These are phyloP conservation scores for Lactarius indigo DNA, from an alignment of 768 basidiomycete genomes.

Conservation along the genomic window DNA sequence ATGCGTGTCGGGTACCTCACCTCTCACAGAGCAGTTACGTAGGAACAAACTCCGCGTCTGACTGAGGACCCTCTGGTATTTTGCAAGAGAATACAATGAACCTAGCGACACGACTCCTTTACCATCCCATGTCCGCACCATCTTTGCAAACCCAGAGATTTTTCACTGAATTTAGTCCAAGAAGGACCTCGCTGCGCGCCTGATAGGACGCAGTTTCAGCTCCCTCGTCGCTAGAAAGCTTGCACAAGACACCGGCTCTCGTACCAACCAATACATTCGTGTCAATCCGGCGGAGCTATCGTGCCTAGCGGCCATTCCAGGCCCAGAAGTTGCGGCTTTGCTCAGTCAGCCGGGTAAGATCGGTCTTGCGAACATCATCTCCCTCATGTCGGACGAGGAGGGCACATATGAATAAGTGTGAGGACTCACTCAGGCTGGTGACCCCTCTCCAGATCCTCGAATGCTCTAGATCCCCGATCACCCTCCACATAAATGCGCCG, in stretches of 20 bases:
- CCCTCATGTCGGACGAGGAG: background rate
- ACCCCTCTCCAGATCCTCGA: slow-evolving; percentile 60
- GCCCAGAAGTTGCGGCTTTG: no score
- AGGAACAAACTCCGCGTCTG: background rate
- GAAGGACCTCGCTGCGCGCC: background rate
- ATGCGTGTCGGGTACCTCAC: background rate
- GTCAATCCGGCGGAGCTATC: no score
- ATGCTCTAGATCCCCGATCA: slow-evolving; percentile 51
- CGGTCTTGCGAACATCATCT: no score
- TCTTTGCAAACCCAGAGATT: background rate
- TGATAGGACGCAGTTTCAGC: background rate
- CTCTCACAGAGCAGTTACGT: background rate
- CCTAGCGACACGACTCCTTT: background rate
- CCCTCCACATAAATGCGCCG: slow-evolving; percentile 71
- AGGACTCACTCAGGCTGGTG: slow-evolving; percentile 61
- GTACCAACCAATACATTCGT: no score
- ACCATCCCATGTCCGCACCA: background rate
- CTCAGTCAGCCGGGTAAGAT: no score
- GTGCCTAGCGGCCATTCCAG: no score
- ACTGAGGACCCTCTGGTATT: slow-evolving; percentile 11
- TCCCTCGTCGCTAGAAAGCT: slow-evolving; percentile 3
- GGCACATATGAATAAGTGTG: background rate
- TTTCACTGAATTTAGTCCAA: background rate
- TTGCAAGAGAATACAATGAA: background rate
- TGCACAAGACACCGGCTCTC: background rate